Conservation (phyloP, 2,329 filamentous ascomycete species). For the Clonostachys byssicola region DNA sequence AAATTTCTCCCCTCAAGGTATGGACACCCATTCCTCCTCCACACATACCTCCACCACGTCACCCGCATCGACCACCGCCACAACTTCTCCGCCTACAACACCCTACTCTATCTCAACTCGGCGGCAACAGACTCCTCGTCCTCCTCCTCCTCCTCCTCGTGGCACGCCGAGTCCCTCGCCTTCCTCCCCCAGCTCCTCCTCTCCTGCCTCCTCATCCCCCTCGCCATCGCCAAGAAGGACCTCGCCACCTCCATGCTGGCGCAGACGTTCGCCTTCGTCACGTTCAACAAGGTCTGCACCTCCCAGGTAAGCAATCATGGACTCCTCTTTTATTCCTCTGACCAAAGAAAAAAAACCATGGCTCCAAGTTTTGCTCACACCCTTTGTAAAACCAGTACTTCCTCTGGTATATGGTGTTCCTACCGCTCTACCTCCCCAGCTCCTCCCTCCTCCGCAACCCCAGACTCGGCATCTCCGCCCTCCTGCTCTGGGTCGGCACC, state of each 20-base stretch:
- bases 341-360: conserved; percentile 1
- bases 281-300: conserved; percentile 98
- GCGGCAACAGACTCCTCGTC: conserved; percentile 28
- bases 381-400: conserved; percentile 65
- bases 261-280: conserved; percentile 95
- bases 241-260: conserved; percentile 83
- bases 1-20: conserved; percentile 46
- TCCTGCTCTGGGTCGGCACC: conserved; percentile 68
- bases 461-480: conserved; percentile 58
- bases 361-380: background rate
- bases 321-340: background rate
- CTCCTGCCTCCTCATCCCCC: conserved; percentile 70
- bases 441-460: conserved; percentile 66
- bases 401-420: conserved; percentile 93
- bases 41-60: conserved; percentile 92
- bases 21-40: conserved; percentile 74
- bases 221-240: conserved; percentile 75
- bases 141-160: conserved; percentile 22
- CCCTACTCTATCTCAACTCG: conserved; percentile 81
- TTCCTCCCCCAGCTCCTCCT: conserved; percentile 86
- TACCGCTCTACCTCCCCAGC: conserved; percentile 82
- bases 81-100: conserved; percentile 97
- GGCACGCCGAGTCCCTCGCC: conserved; percentile 70
- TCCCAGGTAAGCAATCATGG: conserved; percentile 65
- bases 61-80: conserved; percentile 93